These are phyloP conservation scores for Borovskyia barvae DNA, from an alignment of 208 protist species.

Conservation along the genomic window DNA sequence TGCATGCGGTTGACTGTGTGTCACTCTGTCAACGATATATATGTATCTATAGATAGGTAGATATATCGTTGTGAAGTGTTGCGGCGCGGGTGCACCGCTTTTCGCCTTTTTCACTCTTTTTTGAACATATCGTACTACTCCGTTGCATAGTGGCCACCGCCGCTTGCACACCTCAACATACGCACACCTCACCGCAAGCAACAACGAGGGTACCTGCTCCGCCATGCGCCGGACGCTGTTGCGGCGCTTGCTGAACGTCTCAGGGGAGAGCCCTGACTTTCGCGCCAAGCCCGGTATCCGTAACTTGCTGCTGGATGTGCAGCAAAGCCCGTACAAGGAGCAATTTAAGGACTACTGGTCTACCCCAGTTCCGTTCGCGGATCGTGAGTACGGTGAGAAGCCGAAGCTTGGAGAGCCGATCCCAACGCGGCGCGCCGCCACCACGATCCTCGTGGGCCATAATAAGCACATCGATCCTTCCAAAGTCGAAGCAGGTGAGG, in stretches of 20 bases:
- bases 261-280: constrained; percentile 78
- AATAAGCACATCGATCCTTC: constrained; percentile 63
- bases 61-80: too few relatives aligned
- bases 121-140: too few relatives aligned
- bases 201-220: too few relatives aligned
- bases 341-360: constrained; percentile 91
- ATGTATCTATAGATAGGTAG: too few relatives aligned
- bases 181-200: too few relatives aligned
- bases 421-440: constrained; percentile 71
- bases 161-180: too few relatives aligned
- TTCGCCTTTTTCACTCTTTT: too few relatives aligned
- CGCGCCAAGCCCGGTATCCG: constrained; percentile 73
- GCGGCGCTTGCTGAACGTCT: constrained; percentile 60
- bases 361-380: constrained; percentile 78
- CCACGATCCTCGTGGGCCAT: constrained; percentile 61
- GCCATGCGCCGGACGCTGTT: constrained; percentile 42
- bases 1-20: too few relatives aligned
- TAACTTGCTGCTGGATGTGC: constrained; percentile 74
- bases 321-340: constrained; percentile 88
- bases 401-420: constrained; percentile 78
- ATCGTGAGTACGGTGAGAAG: constrained; percentile 85
- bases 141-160: too few relatives aligned
- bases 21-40: too few relatives aligned
- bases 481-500: constrained; percentile 62
- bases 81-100: too few relatives aligned